Conservation (phyloP, 176 grass and related monocot species). For the Avena atlantica region DNA sequence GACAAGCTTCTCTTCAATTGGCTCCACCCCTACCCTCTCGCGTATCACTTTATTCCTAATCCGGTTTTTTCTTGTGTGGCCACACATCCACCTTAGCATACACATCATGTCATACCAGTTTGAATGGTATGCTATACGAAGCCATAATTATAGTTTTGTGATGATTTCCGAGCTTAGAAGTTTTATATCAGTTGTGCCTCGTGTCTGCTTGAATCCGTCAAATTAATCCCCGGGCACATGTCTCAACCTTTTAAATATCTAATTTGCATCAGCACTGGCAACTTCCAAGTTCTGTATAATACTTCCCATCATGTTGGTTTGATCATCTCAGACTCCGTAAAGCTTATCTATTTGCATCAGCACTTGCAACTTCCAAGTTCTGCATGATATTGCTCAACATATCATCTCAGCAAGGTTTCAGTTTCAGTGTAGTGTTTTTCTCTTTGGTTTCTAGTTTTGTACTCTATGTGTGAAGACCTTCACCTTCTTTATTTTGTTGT, state of each 20-base stretch:
- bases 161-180: neutral
- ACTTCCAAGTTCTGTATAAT: neutral
- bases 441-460: neutral
- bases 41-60: no score
- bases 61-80: no score
- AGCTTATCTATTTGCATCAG: neutral
- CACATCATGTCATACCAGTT: neutral
- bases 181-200: neutral
- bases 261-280: neutral
- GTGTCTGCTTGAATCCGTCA: neutral
- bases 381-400: neutral
- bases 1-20: no score
- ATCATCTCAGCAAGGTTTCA: neutral
- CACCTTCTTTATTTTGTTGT: neutral
- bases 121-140: neutral
- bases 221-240: neutral
- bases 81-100: no score
- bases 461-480: neutral
- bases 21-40: no score
- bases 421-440: neutral
- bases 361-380: neutral
- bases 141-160: neutral
- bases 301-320: neutral
- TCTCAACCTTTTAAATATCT: neutral
- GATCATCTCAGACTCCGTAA: neutral